Evolutionary conservation across 345 rosid genomes (phyloP).

Genomic region (Eucalyptus sideroxylon): DNA sequence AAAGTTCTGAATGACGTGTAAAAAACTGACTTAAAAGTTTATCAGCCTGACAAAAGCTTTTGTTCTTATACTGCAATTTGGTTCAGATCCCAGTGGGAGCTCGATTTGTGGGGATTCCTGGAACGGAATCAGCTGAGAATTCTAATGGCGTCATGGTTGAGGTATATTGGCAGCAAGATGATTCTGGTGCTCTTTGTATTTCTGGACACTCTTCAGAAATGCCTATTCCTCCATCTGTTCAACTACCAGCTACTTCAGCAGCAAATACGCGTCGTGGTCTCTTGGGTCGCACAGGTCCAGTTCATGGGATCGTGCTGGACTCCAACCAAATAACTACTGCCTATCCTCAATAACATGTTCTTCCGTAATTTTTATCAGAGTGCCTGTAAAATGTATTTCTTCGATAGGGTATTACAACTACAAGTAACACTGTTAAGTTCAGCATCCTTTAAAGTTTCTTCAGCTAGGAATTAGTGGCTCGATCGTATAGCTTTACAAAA

Average conservation of each 20-base stretch:
- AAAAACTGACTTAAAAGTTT: not conserved
- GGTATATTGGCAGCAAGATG: slow-evolving; percentile 93
- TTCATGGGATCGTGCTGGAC: slow-evolving; percentile 53
- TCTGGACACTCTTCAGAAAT: slow-evolving; percentile 73
- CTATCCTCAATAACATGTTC: not conserved
- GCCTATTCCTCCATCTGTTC: slow-evolving; percentile 38
- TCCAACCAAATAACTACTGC: slow-evolving; percentile 18
- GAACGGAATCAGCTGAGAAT: slow-evolving; percentile 51
- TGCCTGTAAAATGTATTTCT: not conserved
- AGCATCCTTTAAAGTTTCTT: not conserved
- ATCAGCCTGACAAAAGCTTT: not conserved
- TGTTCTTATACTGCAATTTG: not conserved
- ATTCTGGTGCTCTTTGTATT: slow-evolving; percentile 70
- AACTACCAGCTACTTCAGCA: slow-evolving; percentile 8
- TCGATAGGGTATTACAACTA: not conserved
- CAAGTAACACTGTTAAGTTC: not conserved
- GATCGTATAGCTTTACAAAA: not conserved
- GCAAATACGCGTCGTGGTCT: slow-evolving; percentile 1
- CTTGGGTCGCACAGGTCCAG: slow-evolving; percentile 22
- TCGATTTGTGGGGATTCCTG: slow-evolving; percentile 66
- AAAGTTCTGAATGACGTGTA: not conserved
- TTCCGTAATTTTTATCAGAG: not conserved
- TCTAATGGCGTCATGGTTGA: slow-evolving; percentile 84
- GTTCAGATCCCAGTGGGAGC: slow-evolving; percentile 81
- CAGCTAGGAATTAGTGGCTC: not conserved